Base-by-base conservation (phyloP, 106 monocot species). In the Allium cepa region DNA sequence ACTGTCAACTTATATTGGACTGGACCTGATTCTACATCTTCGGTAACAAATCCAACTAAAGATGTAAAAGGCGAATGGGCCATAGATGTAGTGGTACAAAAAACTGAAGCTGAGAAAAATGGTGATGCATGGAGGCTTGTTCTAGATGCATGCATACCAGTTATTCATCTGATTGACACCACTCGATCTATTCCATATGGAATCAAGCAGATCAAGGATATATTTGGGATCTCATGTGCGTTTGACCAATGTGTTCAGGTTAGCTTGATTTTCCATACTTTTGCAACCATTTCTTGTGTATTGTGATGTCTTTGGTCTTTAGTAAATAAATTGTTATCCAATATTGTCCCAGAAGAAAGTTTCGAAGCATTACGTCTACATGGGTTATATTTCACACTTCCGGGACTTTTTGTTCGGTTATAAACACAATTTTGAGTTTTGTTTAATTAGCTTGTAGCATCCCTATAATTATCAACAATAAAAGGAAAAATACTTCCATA, bases 161-260 rank as follows among this genome's bases (percentile, higher is more conserved):
- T 97, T 17, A 86, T 97, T 61, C 82, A 89, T 64, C 82, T 97
- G 9, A 75, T 97, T 46, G 86, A 97, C 26, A 84, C 78, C 1
- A 79, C 52, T 16, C 71, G 96, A 13, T 89, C 86, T 57, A 77
- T 82, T 69, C 88, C 96, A 45, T 89, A 79, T 76, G 88, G 84
- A 8, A 83, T 97, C 56, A 83, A 97, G 71, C 88, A 92, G 72
- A 79, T 89, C 77, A 77, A 80, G 70, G 78, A 81, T 68, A 60
- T 82, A 51, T 73, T 97, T 74, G 96, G 96, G 57, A 89, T 97
- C 59, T 97, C 96, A 71, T 80, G 82, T 79, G 79, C 86, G 7
- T 97, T 97, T 79, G 92, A 92, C 26, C 85, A 86, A 77, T 76
- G 85, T 4, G 78, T 89, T 78, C 86, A 84, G 86, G 96, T 92